Conservation (phyloP, 345 rosid genomes). For the Durio zibethinus region DNA sequence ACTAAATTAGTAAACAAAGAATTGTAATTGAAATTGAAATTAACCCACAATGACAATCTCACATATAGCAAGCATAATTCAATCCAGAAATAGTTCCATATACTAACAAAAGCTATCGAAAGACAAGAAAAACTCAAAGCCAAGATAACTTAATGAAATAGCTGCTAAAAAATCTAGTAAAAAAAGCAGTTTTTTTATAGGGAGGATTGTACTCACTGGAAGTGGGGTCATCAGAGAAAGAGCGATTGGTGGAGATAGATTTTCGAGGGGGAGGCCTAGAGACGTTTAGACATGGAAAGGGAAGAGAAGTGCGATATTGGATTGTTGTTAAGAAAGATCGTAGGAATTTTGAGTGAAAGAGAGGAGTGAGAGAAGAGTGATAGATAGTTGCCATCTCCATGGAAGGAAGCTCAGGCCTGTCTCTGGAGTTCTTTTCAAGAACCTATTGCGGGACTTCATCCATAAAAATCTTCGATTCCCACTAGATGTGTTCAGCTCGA, state of each 20-base stretch:
- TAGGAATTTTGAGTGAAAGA: not conserved
- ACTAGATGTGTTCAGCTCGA: too few relatives aligned
- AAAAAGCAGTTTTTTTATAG: not conserved
- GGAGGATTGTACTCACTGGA: conserved; percentile 12
- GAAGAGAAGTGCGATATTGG: not conserved
- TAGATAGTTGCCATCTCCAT: not conserved
- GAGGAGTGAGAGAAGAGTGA: not conserved
- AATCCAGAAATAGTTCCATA: not conserved
- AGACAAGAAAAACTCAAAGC: not conserved
- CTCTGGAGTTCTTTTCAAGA: too few relatives aligned
- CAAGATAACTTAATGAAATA: not conserved
- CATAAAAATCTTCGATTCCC: too few relatives aligned
- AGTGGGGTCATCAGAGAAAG: conserved; percentile 13
- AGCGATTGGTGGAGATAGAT: conserved; percentile 6
- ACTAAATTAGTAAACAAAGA: not conserved
- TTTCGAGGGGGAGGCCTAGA: conserved; percentile 2
- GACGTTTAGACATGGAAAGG: not conserved
- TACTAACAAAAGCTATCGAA: not conserved
- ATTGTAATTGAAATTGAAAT: not conserved
- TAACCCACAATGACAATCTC: not conserved
- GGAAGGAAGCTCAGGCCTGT: not conserved
- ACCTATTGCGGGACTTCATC: too few relatives aligned
- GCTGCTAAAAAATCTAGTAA: not conserved
- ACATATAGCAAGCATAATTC: not conserved
- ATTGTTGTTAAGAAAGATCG: not conserved